These are phyloP conservation scores for Penicillium expansum DNA, from an alignment of 2,329 filamentous ascomycete species.

Conservation along the genomic window DNA sequence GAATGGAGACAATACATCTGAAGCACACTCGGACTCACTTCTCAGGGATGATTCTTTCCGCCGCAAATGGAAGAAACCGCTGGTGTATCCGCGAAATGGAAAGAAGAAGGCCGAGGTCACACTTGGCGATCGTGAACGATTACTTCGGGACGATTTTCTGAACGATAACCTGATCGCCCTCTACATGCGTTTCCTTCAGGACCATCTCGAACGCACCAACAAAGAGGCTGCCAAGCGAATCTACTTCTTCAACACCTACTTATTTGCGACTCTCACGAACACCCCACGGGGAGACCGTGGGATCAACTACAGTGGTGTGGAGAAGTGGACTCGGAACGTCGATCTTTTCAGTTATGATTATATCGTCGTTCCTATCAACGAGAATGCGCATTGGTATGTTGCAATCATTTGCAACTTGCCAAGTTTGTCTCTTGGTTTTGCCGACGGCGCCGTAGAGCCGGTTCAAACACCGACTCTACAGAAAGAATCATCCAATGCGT, in stretches of 20 bases:
- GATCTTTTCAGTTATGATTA: constrained; percentile 86
- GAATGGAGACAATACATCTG: neutral
- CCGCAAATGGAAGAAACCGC: constrained; percentile 36
- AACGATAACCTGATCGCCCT: constrained; percentile 94
- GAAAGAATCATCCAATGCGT: constrained; percentile 10
- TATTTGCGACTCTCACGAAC: constrained; percentile 74
- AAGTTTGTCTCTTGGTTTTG: constrained; percentile 49
- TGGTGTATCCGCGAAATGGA: constrained; percentile 46
- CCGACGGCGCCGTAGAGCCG: neutral
- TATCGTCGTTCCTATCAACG: constrained; percentile 87
- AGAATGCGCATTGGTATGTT: constrained; percentile 86
- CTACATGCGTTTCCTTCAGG: constrained; percentile 73
- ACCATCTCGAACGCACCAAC: constrained; percentile 54
- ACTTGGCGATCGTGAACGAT: constrained; percentile 56
- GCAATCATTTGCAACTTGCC: constrained; percentile 90
- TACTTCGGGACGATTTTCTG: constrained; percentile 81
- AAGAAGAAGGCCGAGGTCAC: constrained; percentile 49
- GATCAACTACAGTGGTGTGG: constrained; percentile 82
- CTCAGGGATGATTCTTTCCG: constrained; percentile 20
- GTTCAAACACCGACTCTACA: constrained; percentile 5
- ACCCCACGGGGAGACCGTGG: constrained; percentile 49
- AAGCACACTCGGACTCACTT: neutral
- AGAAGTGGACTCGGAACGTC: constrained; percentile 80
- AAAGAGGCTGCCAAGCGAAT: constrained; percentile 62
- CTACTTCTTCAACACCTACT: constrained; percentile 91